Evolutionary conservation across 345 rosid genomes (phyloP).

Genomic region (Draba incana): DNA sequence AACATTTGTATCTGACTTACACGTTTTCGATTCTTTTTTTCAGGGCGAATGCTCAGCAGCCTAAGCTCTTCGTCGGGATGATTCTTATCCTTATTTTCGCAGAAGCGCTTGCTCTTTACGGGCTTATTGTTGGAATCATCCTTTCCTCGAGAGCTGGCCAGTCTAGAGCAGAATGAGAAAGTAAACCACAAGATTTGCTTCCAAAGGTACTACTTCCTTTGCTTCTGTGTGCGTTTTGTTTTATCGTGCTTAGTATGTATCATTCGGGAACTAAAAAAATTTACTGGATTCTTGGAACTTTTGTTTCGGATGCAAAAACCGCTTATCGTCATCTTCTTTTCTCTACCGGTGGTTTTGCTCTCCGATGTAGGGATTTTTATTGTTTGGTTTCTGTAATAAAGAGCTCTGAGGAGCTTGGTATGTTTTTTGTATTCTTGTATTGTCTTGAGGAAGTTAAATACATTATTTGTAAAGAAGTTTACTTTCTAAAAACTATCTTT

Average conservation of each 20-base stretch:
- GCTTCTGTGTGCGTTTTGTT: constrained; percentile 37
- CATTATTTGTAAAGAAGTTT: constrained; percentile 44
- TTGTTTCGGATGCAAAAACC: constrained; percentile 27
- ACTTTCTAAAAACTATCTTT: constrained; percentile 19
- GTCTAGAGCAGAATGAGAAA: constrained; percentile 46
- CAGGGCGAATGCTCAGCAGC: constrained; percentile 52
- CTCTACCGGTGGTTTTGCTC: constrained; percentile 29
- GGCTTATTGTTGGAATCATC: constrained; percentile 47
- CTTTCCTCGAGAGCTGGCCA: constrained; percentile 49
- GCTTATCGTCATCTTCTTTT: constrained; percentile 1
- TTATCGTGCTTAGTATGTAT: constrained; percentile 32
- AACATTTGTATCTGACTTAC: constrained; percentile 13
- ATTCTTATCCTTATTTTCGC: constrained; percentile 48
- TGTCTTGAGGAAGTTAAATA: constrained; percentile 35
- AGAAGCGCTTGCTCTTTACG: constrained; percentile 48
- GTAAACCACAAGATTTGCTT: background rate
- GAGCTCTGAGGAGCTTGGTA: constrained; percentile 38
- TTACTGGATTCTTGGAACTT: constrained; percentile 35
- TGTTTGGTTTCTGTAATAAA: constrained; percentile 41
- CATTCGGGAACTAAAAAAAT: constrained; percentile 1
- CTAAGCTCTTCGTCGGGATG: constrained; percentile 49
- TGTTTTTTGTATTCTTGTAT: constrained; percentile 38
- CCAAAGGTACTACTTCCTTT: constrained; percentile 10
- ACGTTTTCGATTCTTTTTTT: background rate
- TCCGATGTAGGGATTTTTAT: constrained; percentile 37